Conservation (phyloP, 441 rosid genomes). For the Hura crepitans region DNA sequence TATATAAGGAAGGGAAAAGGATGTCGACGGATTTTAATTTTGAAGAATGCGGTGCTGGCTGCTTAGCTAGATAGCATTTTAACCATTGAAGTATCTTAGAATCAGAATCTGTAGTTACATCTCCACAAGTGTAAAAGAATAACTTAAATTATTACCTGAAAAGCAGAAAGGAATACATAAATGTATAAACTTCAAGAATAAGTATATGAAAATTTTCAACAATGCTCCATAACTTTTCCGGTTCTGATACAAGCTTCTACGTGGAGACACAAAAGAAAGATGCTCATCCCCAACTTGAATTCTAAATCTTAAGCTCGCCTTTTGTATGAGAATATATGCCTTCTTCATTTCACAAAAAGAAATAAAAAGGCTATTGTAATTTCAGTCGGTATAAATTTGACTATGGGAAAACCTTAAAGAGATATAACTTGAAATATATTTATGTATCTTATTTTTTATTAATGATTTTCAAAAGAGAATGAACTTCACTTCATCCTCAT, state of each 20-base stretch:
- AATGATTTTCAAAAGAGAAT: too few species aligned
- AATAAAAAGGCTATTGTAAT: neutral
- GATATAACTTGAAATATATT: too few species aligned
- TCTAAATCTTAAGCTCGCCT: neutral
- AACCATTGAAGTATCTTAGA: conserved; percentile 3
- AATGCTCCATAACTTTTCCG: neutral
- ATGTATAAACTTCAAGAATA: neutral
- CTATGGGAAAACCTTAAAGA: too few species aligned
- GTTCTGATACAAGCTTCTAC: neutral
- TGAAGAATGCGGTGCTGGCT: neutral
- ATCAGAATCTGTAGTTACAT: conserved; percentile 2
- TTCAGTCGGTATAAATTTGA: too few species aligned
- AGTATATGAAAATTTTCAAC: too few species aligned
- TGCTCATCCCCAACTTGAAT: neutral
- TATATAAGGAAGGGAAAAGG: neutral
- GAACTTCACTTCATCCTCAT: too few species aligned
- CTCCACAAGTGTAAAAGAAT: neutral
- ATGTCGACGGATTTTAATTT: neutral
- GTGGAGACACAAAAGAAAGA: neutral
- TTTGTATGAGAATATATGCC: conserved; percentile 2
- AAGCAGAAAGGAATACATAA: neutral
- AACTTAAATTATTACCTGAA: neutral
- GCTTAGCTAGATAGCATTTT: neutral
- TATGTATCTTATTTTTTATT: too few species aligned
- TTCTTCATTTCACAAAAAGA: neutral